These are phyloP conservation scores for Cyclaneusma minus DNA, from an alignment of 2,329 filamentous ascomycete genomes.

Conservation along the genomic window DNA sequence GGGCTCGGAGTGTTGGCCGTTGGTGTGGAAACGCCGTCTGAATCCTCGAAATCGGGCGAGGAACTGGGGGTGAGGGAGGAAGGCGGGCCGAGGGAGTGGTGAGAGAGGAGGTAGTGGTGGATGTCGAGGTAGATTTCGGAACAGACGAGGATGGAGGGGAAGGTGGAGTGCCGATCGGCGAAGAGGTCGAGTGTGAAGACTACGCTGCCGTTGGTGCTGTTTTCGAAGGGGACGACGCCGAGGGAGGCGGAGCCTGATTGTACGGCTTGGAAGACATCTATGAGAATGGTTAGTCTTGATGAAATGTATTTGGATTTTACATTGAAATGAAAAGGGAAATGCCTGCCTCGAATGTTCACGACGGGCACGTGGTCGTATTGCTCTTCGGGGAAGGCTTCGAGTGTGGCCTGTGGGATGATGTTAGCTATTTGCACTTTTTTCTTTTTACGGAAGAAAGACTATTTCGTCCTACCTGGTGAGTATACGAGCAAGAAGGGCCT, in stretches of 20 bases:
- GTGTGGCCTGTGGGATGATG: constrained; percentile 29
- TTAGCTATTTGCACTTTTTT: too few relatives aligned
- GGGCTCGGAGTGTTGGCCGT: constrained; percentile 29
- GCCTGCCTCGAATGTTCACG: constrained; percentile 25
- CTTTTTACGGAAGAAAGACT: constrained; percentile 7
- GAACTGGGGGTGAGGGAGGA: constrained; percentile 2
- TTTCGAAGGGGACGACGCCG: constrained; percentile 89
- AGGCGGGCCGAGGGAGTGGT: constrained; percentile 7
- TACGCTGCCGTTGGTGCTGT: constrained; percentile 87
- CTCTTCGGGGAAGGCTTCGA: constrained; percentile 28
- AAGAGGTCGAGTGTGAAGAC: constrained; percentile 81
- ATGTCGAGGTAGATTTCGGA: constrained; percentile 79
- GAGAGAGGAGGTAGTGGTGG: constrained; percentile 71
- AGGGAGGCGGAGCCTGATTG: constrained; percentile 47
- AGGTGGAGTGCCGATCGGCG: constrained; percentile 51
- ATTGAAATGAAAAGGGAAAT: constrained; percentile 1
- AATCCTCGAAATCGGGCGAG: constrained; percentile 8
- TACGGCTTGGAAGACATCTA: constrained; percentile 68
- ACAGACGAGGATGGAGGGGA: constrained; percentile 58
- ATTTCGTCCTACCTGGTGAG: constrained; percentile 41
- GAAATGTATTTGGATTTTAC: too few relatives aligned
- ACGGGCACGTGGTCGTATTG: constrained; percentile 23
- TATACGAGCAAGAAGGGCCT: constrained; percentile 50
- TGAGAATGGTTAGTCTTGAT: not conserved
- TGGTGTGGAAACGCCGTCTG: constrained; percentile 33